These are phyloP conservation scores for Hypholoma sublateritium DNA, from an alignment of 768 basidiomycete species.

Conservation along the genomic window DNA sequence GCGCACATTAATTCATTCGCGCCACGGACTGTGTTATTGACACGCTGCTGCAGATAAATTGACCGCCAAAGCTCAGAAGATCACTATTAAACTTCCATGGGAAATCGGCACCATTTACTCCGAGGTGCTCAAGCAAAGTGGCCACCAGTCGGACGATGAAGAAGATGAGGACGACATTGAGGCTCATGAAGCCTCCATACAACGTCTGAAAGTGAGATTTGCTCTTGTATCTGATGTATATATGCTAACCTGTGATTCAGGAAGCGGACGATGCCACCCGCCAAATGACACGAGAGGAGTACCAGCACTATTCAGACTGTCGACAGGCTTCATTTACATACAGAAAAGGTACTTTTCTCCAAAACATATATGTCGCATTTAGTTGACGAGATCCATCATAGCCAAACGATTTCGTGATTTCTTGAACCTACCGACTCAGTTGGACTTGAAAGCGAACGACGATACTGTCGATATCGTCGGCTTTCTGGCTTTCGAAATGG, in stretches of 20 bases:
- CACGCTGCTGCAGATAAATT: slow-evolving; percentile 58
- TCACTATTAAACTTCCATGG: slow-evolving; percentile 95
- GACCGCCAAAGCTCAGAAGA: slow-evolving; percentile 84
- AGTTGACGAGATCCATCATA: slow-evolving; percentile 26
- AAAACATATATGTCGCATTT: not conserved
- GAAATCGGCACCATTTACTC: slow-evolving; percentile 91
- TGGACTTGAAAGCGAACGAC: slow-evolving; percentile 89
- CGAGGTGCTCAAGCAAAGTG: slow-evolving; percentile 73
- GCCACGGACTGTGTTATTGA: not conserved
- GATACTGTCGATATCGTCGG: slow-evolving; percentile 97
- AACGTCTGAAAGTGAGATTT: slow-evolving; percentile 65
- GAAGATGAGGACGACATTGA: slow-evolving; percentile 97
- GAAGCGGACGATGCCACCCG: slow-evolving; percentile 95
- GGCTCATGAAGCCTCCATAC: slow-evolving; percentile 92
- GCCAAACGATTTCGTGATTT: slow-evolving; percentile 96
- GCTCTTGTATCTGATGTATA: not conserved
- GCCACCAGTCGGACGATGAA: slow-evolving; percentile 88
- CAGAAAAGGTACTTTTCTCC: slow-evolving; percentile 71
- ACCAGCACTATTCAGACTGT: slow-evolving; percentile 96
- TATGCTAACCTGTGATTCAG: slow-evolving; percentile 30
- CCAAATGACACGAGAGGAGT: slow-evolving; percentile 96
- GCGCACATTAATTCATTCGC: slow-evolving; percentile 15
- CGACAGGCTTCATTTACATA: slow-evolving; percentile 97
- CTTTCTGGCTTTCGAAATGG: slow-evolving; percentile 97
- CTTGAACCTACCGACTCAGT: slow-evolving; percentile 80